A percentile compares a stretch with the other conserved stretches of the same genome.
These are phyloP conservation scores for Ceratocystis albifundus DNA, from an alignment of 2,329 filamentous ascomycete species.

Conservation along the genomic window DNA sequence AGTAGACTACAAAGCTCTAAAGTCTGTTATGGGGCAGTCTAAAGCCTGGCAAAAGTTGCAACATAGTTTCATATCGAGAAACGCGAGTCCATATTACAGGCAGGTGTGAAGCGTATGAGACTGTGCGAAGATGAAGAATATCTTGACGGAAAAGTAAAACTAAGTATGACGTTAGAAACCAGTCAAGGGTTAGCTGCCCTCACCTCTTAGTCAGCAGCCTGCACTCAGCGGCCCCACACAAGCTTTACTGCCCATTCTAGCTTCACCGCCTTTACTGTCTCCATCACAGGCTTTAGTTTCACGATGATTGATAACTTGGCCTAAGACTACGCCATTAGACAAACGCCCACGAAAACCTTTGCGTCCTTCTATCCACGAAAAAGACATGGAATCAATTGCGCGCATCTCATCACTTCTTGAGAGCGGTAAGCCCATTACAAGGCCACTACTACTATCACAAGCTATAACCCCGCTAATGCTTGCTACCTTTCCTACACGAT, in stretches of 20 bases:
- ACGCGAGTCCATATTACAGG: neutral
- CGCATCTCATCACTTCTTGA: slow-evolving; percentile 89
- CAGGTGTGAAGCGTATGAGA: neutral
- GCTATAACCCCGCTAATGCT: neutral
- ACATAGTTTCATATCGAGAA: slow-evolving; percentile 3
- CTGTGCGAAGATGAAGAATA: neutral
- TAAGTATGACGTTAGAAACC: slow-evolving; percentile 4
- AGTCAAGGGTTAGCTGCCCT: slow-evolving; percentile 11
- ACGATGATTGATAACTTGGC: too few species aligned
- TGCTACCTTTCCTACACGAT: slow-evolving; percentile 5
- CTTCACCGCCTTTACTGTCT: slow-evolving; percentile 4
- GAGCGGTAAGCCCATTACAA: slow-evolving; percentile 52
- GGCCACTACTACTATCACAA: neutral
- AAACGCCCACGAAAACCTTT: neutral
- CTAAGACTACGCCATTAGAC: too few species aligned
- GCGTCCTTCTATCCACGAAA: neutral
- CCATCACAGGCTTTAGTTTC: neutral
- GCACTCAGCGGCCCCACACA: slow-evolving; percentile 1
- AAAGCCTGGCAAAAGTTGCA: neutral
- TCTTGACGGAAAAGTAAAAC: neutral
- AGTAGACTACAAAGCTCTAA: neutral
- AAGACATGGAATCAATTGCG: slow-evolving; percentile 83
- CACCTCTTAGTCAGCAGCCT: slow-evolving; percentile 2
- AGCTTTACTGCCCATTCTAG: slow-evolving; percentile 5
- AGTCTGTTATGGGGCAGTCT: neutral